These are phyloP conservation scores for Puccinia hordei DNA, from an alignment of 1,284 basidiomycete genomes.

Conservation along the genomic window DNA sequence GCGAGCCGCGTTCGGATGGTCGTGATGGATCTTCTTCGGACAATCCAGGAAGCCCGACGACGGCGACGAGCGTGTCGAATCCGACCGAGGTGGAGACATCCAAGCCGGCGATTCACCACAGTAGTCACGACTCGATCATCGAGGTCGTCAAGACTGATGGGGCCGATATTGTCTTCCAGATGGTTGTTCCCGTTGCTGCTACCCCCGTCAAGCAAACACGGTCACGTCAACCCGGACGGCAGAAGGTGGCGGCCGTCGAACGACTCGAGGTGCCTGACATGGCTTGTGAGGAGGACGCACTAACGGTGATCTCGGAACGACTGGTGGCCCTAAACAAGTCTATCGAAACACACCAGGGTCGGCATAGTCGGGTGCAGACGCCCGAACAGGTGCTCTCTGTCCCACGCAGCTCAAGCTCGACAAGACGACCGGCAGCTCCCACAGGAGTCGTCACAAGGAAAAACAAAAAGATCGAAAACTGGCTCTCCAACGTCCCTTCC, in stretches of 20 bases:
- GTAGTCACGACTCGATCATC: neutral
- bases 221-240: neutral
- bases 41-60: conserved; percentile 9
- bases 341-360: conserved; percentile 17
- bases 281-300: conserved; percentile 11
- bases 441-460: neutral
- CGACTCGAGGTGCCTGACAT: neutral
- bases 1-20: neutral
- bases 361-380: neutral
- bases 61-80: conserved; percentile 18
- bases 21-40: conserved; percentile 17
- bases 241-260: neutral
- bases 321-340: conserved; percentile 42
- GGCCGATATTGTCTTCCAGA: conserved; percentile 31
- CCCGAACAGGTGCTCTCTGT: neutral
- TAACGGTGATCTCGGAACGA: conserved; percentile 40
- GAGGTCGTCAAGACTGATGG: conserved; percentile 37
- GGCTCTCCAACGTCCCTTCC: conserved; percentile 35
- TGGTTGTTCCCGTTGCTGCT: conserved; percentile 21
- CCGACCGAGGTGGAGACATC: neutral
- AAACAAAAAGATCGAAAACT: conserved; percentile 35
- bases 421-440: neutral
- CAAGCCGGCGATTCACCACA: neutral
- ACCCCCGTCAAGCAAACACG: neutral
- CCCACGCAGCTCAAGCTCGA: neutral